These are phyloP conservation scores for Penicillium sp. DNA, from an alignment of 2,329 filamentous ascomycete species.

Conservation along the genomic window DNA sequence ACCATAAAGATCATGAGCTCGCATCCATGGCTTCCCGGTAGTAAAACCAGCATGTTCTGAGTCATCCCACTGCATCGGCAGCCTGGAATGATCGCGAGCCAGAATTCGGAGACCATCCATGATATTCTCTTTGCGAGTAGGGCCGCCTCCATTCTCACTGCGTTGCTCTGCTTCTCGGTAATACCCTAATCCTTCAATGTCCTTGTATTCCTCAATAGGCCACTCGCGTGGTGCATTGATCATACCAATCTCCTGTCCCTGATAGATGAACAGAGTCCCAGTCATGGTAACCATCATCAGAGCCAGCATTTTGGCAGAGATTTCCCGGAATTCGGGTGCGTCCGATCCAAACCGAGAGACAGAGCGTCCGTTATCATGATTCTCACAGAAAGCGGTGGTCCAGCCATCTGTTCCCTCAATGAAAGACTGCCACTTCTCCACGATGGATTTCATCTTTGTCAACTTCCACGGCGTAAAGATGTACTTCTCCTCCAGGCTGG, in stretches of 20 bases:
- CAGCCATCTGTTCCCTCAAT: conserved; percentile 49
- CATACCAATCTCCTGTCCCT: conserved; percentile 62
- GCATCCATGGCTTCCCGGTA: conserved; percentile 57
- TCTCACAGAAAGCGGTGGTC: conserved; percentile 62
- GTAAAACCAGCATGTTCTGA: conserved; percentile 62
- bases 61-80: conserved; percentile 65
- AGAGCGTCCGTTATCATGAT: conserved; percentile 60
- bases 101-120: conserved; percentile 51
- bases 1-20: conserved; percentile 46
- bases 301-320: conserved; percentile 54
- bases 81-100: conserved; percentile 58
- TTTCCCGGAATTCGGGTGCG: conserved; percentile 45
- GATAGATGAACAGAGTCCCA: conserved; percentile 58
- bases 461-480: conserved; percentile 45
- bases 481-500: conserved; percentile 46
- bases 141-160: conserved; percentile 29
- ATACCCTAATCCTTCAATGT: conserved; percentile 48
- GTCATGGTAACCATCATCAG: conserved; percentile 48
- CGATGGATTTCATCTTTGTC: conserved; percentile 48
- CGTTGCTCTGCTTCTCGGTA: conserved; percentile 39
- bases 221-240: conserved; percentile 52
- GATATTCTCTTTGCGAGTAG: conserved; percentile 12
- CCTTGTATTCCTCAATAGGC: conserved; percentile 45
- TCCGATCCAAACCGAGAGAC: conserved; percentile 54
- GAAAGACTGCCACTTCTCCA: conserved; percentile 52